Evolutionary conservation across 73 alveolate species (phyloP).

Genomic region (Paraurostyla sp.): DNA sequence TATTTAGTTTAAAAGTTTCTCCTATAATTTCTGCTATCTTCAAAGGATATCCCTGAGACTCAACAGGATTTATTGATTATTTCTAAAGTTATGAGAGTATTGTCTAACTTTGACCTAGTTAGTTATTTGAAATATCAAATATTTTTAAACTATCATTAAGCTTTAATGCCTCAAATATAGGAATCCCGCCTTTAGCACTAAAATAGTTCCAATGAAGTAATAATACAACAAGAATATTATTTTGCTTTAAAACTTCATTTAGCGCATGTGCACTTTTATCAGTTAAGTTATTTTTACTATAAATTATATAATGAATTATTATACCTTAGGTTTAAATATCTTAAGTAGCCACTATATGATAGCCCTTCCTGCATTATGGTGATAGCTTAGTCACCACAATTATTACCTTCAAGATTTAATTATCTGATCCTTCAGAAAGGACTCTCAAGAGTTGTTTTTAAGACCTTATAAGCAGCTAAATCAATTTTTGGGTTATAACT

Average conservation of each 20-base stretch:
- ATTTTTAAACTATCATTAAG: constrained; percentile 5
- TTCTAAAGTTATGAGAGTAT: not conserved
- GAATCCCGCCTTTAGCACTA: constrained; percentile 38
- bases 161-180: not conserved
- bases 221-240: not conserved
- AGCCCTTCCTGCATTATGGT: not conserved
- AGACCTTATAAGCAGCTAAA: not conserved
- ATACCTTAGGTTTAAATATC: constrained; percentile 29
- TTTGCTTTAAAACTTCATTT: not conserved
- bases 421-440: constrained; percentile 28
- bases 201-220: constrained; percentile 19
- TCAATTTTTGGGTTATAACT: constrained; percentile 23
- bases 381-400: constrained; percentile 2
- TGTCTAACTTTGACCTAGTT: not conserved
- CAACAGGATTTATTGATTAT: no score
- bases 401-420: constrained; percentile 42
- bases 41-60: no score
- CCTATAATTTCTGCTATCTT: constrained; percentile 10
- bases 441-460: not conserved
- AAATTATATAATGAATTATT: not conserved
- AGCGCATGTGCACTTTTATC: not conserved
- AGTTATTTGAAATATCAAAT: constrained; percentile 29
- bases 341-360: not conserved
- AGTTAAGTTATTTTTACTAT: constrained; percentile 16
- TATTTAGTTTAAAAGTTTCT: not conserved